Percentiles rank a stretch among this genome's conserved stretches.
Evolutionary conservation across 495 filamentous ascomycete genomes (phyloP).

Genomic region (Apiosordaria backusii): DNA sequence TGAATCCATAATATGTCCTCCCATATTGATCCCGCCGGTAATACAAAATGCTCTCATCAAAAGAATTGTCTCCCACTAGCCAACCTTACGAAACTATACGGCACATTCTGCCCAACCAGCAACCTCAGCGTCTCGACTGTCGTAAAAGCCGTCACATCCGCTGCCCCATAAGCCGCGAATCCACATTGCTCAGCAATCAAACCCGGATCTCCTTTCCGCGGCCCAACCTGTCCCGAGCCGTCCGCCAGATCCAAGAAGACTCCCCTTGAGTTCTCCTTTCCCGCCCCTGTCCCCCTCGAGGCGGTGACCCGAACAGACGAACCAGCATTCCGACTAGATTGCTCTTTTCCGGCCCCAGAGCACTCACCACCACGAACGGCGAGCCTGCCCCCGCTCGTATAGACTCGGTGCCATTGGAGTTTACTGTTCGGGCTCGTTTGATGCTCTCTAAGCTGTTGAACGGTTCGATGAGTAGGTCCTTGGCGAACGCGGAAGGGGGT

Average conservation of each 20-base stretch:
- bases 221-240: slow-evolving; percentile 42
- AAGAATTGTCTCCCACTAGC: slow-evolving; percentile 68
- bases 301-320: slow-evolving; percentile 56
- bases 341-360: slow-evolving; percentile 71
- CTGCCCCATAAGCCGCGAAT: slow-evolving; percentile 74
- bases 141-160: slow-evolving; percentile 75
- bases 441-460: slow-evolving; percentile 78
- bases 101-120: slow-evolving; percentile 79
- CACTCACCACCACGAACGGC: slow-evolving; percentile 77
- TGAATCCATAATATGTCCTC: background rate
- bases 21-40: background rate
- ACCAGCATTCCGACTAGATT: slow-evolving; percentile 75
- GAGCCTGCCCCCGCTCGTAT: slow-evolving; percentile 39
- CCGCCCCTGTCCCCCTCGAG: slow-evolving; percentile 20
- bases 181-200: slow-evolving; percentile 64
- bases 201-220: slow-evolving; percentile 63
- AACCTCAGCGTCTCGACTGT: slow-evolving; percentile 74
- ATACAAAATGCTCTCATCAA: slow-evolving; percentile 30
- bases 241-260: slow-evolving; percentile 78
- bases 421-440: slow-evolving; percentile 55
- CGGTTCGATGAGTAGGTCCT: slow-evolving; percentile 58
- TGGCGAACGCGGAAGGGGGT: slow-evolving; percentile 58
- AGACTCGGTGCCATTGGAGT: slow-evolving; percentile 29
- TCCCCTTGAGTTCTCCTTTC: slow-evolving; percentile 56
- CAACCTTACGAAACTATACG: slow-evolving; percentile 79